These are phyloP conservation scores for Claviceps spartinae DNA, from an alignment of 2,329 filamentous ascomycete genomes.

Conservation along the genomic window DNA sequence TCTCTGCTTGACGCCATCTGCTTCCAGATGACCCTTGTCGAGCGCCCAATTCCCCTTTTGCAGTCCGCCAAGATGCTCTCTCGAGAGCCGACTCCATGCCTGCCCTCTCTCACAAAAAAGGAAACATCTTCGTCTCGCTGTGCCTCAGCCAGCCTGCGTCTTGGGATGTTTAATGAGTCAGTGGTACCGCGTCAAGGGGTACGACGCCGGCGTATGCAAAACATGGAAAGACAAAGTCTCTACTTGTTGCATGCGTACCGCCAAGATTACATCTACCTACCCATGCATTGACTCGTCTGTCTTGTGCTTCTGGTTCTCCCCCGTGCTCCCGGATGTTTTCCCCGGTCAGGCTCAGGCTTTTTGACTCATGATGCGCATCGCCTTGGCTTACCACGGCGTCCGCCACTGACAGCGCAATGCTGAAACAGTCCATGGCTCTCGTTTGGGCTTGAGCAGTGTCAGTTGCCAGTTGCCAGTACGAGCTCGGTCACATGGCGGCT, in stretches of 20 bases:
- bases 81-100: not conserved
- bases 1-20: not conserved
- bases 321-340: not conserved
- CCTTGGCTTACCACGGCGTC: not conserved
- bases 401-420: not conserved
- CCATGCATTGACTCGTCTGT: not conserved
- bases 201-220: not conserved
- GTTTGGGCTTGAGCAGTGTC: not conserved
- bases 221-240: too few species aligned
- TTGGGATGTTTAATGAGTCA: not conserved
- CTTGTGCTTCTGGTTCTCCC: not conserved
- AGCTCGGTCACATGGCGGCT: not conserved
- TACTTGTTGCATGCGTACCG: too few species aligned
- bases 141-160: too few species aligned
- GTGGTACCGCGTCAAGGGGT: not conserved
- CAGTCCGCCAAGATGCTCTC: not conserved
- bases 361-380: not conserved
- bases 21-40: not conserved
- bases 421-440: not conserved
- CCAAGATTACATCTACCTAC: not conserved
- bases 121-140: too few species aligned
- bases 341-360: not conserved
- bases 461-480: not conserved
- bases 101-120: too few species aligned
- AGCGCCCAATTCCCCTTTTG: not conserved